A percentile compares a stretch with the other conserved stretches of the same genome.
These are phyloP conservation scores for Sugiyamaella pinicola DNA, from an alignment of 1,139 yeast species.

Conservation along the genomic window DNA sequence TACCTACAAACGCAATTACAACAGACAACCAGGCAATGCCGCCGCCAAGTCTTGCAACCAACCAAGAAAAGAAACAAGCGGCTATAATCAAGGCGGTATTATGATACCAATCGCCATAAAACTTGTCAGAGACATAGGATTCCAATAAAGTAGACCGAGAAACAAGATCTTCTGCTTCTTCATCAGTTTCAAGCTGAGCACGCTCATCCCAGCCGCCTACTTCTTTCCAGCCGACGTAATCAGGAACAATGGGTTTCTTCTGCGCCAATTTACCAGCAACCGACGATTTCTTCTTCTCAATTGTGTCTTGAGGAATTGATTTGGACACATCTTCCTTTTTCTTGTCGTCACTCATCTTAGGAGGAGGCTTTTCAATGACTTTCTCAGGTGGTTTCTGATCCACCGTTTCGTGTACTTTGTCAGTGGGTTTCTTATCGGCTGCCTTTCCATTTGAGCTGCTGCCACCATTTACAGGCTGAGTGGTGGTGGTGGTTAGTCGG, in stretches of 20 bases:
- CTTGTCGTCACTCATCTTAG: neutral
- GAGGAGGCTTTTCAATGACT: neutral
- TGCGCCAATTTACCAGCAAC: constrained; percentile 10
- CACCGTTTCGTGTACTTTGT: neutral
- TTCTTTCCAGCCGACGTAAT: constrained; percentile 82
- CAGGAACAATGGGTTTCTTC: constrained; percentile 30
- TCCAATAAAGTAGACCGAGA: constrained; percentile 71
- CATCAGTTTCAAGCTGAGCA: constrained; percentile 56
- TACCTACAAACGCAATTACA: constrained; percentile 58
- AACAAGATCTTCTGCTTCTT: constrained; percentile 68
- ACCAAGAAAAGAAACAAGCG: constrained; percentile 73
- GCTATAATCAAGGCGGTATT: constrained; percentile 67
- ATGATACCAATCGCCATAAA: constrained; percentile 96
- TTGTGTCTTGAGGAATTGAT: constrained; percentile 16
- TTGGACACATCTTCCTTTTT: constrained; percentile 8
- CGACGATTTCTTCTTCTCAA: constrained; percentile 20
- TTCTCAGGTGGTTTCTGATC: neutral
- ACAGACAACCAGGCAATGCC: constrained; percentile 80
- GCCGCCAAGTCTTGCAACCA: constrained; percentile 74
- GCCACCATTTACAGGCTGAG: neutral
- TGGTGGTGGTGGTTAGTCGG: neutral
- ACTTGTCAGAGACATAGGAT: constrained; percentile 65
- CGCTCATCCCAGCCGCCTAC: constrained; percentile 82
- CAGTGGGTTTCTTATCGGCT: neutral
- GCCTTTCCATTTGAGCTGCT: neutral